These are phyloP conservation scores for Trichoderma afroharzianum DNA, from an alignment of 2,329 filamentous ascomycete species.

Conservation along the genomic window DNA sequence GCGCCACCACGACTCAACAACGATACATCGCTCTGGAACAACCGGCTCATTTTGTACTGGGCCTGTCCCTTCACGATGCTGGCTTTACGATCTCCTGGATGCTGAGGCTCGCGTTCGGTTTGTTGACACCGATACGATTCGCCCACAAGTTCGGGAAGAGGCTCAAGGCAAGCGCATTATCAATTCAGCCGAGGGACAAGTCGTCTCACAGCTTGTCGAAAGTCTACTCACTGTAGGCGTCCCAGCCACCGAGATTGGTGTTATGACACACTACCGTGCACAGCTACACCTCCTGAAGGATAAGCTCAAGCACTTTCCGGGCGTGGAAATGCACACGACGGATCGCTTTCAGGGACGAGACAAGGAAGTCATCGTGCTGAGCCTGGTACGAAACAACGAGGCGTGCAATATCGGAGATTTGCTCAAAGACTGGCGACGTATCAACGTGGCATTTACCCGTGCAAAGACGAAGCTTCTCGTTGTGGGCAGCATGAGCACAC, in stretches of 20 bases:
- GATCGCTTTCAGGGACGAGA: slow-evolving; percentile 96
- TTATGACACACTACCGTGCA: slow-evolving; percentile 95
- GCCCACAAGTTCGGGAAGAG: slow-evolving; percentile 63
- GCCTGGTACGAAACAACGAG: slow-evolving; percentile 83
- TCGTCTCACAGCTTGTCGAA: slow-evolving; percentile 78
- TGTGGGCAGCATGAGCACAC: slow-evolving; percentile 74
- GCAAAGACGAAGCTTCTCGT: slow-evolving; percentile 90
- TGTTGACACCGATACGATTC: slow-evolving; percentile 80
- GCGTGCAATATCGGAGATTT: slow-evolving; percentile 81
- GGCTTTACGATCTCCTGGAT: slow-evolving; percentile 69
- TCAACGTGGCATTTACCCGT: slow-evolving; percentile 93
- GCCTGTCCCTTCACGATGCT: slow-evolving; percentile 56
- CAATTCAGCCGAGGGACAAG: slow-evolving; percentile 75
- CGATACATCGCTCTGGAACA: slow-evolving; percentile 39
- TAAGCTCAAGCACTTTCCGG: slow-evolving; percentile 55
- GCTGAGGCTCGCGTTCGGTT: slow-evolving; percentile 75
- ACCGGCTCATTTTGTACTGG: slow-evolving; percentile 55
- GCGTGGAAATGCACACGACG: slow-evolving; percentile 92
- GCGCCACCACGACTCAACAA: slow-evolving; percentile 52
- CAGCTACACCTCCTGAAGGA: slow-evolving; percentile 82
- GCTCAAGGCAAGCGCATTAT: slow-evolving; percentile 81
- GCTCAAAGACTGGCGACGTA: slow-evolving; percentile 83
- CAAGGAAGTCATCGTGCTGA: slow-evolving; percentile 87
- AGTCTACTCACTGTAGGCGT: slow-evolving; percentile 74
- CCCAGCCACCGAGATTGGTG: slow-evolving; percentile 72